phyloP scores from a whole-genome alignment of 495 filamentous ascomycete species.

The Parachaetomium inaequale region DNA sequence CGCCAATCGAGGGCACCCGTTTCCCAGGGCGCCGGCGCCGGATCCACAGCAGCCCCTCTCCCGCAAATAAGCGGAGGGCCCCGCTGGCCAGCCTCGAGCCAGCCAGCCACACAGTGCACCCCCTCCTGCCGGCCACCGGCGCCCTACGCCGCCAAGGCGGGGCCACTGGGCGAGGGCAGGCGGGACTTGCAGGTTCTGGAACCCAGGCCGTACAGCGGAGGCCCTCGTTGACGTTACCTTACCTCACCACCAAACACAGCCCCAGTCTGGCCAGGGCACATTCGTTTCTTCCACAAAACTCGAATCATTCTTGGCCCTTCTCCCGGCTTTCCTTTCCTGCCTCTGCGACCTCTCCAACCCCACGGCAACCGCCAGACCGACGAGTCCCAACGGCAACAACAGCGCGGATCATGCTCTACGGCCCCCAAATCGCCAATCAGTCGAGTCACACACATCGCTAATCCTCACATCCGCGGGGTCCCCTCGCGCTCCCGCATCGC shows the following conservation, averaged over 20 bases:
- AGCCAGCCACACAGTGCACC: too few relatives aligned
- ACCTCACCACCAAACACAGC: constrained; percentile 10
- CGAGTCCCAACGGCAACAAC: neutral
- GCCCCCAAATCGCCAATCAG: constrained; percentile 17
- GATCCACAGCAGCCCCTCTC: neutral
- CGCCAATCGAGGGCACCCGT: constrained; percentile 15
- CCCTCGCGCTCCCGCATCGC: constrained; percentile 12
- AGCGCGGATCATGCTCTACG: constrained; percentile 21
- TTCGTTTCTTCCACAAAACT: neutral
- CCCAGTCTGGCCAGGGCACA: neutral
- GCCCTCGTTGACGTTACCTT: constrained; percentile 5
- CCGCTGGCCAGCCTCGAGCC: neutral
- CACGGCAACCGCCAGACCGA: neutral
- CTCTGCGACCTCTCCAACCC: neutral
- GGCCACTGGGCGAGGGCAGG: neutral
- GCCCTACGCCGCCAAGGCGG: constrained; percentile 3
- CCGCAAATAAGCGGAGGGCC: neutral
- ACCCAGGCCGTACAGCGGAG: constrained; percentile 1
- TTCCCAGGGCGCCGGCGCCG: constrained; percentile 11
- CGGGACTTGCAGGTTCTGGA: constrained; percentile 15
- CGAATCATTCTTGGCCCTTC: neutral
- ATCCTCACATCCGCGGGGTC: neutral
- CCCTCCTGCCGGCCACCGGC: neutral
- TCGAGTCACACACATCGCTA: constrained; percentile 26
- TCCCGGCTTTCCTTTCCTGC: neutral